Evolutionary conservation across 208 protist genomes (phyloP), one percentile per base, ranked within the genome.

Genomic region (Acanthamoeba triangularis): DNA sequence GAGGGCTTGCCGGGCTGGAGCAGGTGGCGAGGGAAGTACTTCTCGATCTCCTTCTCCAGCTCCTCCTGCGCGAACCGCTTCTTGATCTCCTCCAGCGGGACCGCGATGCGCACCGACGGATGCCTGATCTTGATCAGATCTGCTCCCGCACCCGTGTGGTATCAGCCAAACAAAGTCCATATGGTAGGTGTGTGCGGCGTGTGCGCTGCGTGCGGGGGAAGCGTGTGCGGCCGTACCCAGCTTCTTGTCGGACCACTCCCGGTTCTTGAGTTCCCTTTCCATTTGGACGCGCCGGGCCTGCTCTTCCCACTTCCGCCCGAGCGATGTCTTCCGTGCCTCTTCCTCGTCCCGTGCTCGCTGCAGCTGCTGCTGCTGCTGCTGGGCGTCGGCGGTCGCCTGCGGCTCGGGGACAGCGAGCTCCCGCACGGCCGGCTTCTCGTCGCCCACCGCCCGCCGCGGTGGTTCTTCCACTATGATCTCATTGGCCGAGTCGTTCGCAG

Each of bases 21-120:
- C 28, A 72, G 65, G 65, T 72, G 65, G 7, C 65, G 65, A 28
- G 65, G 65, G 65, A 72, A 37, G 65, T 72, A 72, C 65, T 72
- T 72, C 65, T 72, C 65, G n/a, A 72, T 72, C 65, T 72, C 65
- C 65, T 72, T 72, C 65, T 72, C 65, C n/a, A 72, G 65, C 65
- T 72, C n/a, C n/a, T 72, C 65, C 30, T 72, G 65, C n/a, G 65
- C 65, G 65, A 72, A 72, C n/a, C 65, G 65, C 65, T 72, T 72
- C 65, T 72, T 72, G 65, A 72, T 72, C 65, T 72, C 65, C 65
- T 72, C 65, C n/a, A 72, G 65, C 65, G 65, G 65, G 11, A 72
- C 65, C 7, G 65, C 65, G 65, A 72, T 72, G 11, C 65, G 65
- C n/a, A 72, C 65, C 65, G 65, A 72, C 65, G 65, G 65, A 37